phyloP scores from a whole-genome alignment of 202 grass and related monocot genomes.

The Setaria italica region DNA sequence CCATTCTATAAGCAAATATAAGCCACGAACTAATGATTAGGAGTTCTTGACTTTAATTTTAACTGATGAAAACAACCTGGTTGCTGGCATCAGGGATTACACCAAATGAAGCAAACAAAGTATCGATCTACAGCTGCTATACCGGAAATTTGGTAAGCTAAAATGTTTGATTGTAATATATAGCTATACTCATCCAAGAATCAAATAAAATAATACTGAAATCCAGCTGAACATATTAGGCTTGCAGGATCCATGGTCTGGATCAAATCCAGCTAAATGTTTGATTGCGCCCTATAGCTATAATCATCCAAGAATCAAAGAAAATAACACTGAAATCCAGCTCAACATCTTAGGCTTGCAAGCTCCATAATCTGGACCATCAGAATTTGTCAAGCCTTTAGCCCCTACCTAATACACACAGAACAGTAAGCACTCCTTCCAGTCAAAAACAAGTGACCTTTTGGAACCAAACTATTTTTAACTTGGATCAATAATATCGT shows the following conservation, averaged over 20 bases:
- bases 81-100: not conserved
- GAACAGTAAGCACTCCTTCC: not conserved
- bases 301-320: not conserved
- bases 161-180: not conserved
- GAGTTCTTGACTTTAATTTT: not conserved
- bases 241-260: not conserved
- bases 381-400: not conserved
- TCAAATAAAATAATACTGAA: not conserved
- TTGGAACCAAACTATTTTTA: not conserved
- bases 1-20: not conserved
- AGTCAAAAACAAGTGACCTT: not conserved
- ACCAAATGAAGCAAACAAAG: not conserved
- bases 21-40: not conserved
- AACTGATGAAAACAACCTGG: no score
- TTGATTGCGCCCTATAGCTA: not conserved
- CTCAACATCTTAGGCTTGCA: conserved; percentile 6
- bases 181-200: not conserved
- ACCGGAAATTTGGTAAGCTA: not conserved
- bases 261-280: not conserved
- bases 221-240: conserved; percentile 16
- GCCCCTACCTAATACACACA: not conserved
- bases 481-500: not conserved
- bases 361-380: not conserved
- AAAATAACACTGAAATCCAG: not conserved
- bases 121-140: not conserved